Evolutionary conservation across 257 asterid species (phyloP), one percentile per base, ranked within the genome.

Genomic region (Asclepias syriaca): DNA sequence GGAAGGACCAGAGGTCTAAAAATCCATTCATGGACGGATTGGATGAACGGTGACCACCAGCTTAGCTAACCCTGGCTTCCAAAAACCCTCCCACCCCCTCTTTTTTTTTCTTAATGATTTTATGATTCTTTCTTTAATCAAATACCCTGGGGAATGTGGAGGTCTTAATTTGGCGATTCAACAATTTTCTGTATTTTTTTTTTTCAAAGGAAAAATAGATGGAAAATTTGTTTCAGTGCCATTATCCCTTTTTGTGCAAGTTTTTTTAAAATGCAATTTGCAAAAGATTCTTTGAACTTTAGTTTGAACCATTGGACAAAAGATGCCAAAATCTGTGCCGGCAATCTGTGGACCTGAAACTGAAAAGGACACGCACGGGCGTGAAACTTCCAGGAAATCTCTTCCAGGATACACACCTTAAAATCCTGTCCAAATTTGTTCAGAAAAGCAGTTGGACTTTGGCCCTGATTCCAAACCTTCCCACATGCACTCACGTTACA

Each of bases 1-100:
- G 96, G 90, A 60, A 85, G 97, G 70, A 93, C 98, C 14, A 85
- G 98, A 83, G 95, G 96, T 19, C 85, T 93, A 40, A 71, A 67
- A 6, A 21, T 93, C 48, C 54, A 56, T 46, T 77, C 83, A 22
- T 77, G 76, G 60, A 50, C 32, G 58, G 80, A 81, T 22, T 77
- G 79, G 69, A 50, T 18, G n/a, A 77, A 76, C 69, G 83, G 74
- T 18, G 49, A 61, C 68, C 70, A 66, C 29, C 68, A 66, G 22
- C 73, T 34, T 63, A 79, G 80, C 86, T 83, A 77, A 84, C 86
- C 40, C 69, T 73, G 54, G 8, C 48, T 69, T 46, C 45, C 45
- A 64, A 73, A 61, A 16, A 37, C 18, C 46, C 10, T 27, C 43
- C 15, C 12, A 3, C 14, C 29, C 61, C 45, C n/a, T 3, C 1